Evolutionary conservation across 1,284 basidiomycete species (phyloP).

Genomic region (Moesziomyces sp.): DNA sequence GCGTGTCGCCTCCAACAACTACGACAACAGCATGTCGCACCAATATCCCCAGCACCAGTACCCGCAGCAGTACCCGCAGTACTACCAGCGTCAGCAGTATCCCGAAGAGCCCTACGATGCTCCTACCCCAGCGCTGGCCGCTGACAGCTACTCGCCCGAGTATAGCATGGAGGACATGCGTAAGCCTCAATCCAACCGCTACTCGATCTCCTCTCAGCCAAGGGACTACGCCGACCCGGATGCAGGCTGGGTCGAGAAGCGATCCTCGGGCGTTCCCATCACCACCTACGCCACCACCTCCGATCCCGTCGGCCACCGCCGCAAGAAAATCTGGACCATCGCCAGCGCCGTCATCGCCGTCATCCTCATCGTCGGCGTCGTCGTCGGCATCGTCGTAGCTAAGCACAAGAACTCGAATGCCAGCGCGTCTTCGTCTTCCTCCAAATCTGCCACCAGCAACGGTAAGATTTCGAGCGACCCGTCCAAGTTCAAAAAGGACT

Average conservation of each 20-base stretch:
- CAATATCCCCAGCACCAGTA: conserved; percentile 4
- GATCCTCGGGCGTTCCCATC: conserved; percentile 20
- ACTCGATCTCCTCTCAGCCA: conserved; percentile 15
- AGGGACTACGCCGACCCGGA: conserved; percentile 33
- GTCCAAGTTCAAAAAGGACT: conserved; percentile 36
- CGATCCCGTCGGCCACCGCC: conserved; percentile 5
- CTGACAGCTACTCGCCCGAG: conserved; percentile 36
- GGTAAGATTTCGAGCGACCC: conserved; percentile 28
- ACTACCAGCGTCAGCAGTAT: conserved; percentile 27
- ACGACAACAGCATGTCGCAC: conserved; percentile 10
- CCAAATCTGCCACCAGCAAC: conserved; percentile 9
- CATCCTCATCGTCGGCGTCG: conserved; percentile 23
- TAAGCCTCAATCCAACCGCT: conserved; percentile 18
- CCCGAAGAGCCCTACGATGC: conserved; percentile 23
- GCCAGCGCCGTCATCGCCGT: conserved; percentile 23
- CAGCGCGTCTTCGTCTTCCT: conserved; percentile 7
- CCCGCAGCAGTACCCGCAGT: conserved; percentile 12
- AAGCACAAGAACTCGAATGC: conserved; percentile 16
- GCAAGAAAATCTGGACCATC: conserved; percentile 29
- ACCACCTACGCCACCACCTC: background rate
- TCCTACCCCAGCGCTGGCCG: conserved; percentile 32
- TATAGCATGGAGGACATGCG: conserved; percentile 46
- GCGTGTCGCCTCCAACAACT: conserved; percentile 11
- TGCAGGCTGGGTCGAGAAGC: conserved; percentile 38
- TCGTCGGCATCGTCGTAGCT: conserved; percentile 33